Conservation (phyloP, 2,329 filamentous ascomycete genomes). For the Penicillium hordei region DNA sequence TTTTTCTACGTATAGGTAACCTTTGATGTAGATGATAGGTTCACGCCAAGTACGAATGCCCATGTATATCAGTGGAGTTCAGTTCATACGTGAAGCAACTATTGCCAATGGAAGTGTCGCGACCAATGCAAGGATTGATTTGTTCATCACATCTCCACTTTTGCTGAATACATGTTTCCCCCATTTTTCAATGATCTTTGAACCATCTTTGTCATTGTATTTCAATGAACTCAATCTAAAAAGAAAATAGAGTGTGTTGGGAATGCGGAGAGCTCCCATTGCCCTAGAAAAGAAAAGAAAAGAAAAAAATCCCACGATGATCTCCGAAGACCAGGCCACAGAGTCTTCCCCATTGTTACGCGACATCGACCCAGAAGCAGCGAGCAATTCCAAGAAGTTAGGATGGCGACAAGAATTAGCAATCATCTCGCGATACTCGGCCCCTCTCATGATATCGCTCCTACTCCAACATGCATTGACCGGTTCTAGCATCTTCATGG, state of each 20-base stretch:
- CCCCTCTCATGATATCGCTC: constrained; percentile 68
- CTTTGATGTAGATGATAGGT: too few species aligned
- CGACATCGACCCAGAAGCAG: constrained; percentile 5
- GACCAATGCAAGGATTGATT: constrained; percentile 1
- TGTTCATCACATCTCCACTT: constrained; percentile 2
- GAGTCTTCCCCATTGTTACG: constrained; percentile 11
- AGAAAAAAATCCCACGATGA: background rate
- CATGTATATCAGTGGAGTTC: background rate
- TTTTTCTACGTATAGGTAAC: too few species aligned
- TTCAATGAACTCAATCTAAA: background rate
- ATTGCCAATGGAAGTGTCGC: background rate
- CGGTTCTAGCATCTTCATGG: constrained; percentile 71
- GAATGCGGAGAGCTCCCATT: background rate
- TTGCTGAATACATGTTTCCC: background rate
- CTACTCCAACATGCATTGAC: constrained; percentile 75
- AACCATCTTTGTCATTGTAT: background rate
- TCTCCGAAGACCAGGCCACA: background rate
- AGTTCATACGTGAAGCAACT: background rate
- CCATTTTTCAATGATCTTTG: background rate
- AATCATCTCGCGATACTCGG: constrained; percentile 68
- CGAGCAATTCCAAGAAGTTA: background rate
- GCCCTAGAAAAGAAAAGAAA: background rate
- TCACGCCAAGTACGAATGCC: background rate
- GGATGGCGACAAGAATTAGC: constrained; percentile 60
- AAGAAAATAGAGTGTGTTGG: background rate